Evolutionary conservation across 2,329 filamentous ascomycete species (phyloP).

Genomic region (Paecilomyces sp.): DNA sequence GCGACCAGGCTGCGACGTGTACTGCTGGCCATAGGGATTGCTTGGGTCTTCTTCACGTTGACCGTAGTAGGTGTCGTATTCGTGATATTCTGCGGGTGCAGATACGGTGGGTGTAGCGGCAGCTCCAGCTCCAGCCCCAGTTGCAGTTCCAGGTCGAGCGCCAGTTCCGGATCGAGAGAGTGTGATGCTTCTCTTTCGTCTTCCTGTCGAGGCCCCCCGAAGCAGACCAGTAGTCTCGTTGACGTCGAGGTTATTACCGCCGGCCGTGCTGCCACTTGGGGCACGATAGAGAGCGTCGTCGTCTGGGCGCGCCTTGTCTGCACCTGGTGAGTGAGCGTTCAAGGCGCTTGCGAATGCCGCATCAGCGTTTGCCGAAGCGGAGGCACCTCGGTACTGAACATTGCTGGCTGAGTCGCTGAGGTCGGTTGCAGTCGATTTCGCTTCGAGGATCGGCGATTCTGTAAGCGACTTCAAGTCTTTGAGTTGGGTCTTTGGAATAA

Average conservation of each 20-base stretch:
- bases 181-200: conserved; percentile 21
- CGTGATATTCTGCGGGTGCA: conserved; percentile 4
- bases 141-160: not conserved
- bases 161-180: not conserved
- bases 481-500: conserved; percentile 48
- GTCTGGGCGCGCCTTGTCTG: conserved; percentile 21
- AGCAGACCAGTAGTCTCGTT: conserved; percentile 19
- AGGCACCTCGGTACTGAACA: conserved; percentile 23
- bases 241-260: conserved; percentile 13
- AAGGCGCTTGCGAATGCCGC: conserved; percentile 26
- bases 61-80: conserved; percentile 6
- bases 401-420: conserved; percentile 15
- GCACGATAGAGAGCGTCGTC: conserved; percentile 21
- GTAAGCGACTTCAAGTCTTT: conserved; percentile 5
- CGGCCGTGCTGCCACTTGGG: conserved; percentile 15
- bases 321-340: conserved; percentile 24
- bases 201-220: conserved; percentile 33
- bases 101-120: not conserved
- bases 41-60: not conserved
- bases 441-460: conserved; percentile 7
- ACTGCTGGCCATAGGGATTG: not conserved
- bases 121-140: not conserved
- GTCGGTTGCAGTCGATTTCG: conserved; percentile 22
- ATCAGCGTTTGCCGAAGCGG: conserved; percentile 20
- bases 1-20: not conserved